phyloP scores from a whole-genome alignment of 108 stramenopile species.

The Thalassiosira profunda region DNA sequence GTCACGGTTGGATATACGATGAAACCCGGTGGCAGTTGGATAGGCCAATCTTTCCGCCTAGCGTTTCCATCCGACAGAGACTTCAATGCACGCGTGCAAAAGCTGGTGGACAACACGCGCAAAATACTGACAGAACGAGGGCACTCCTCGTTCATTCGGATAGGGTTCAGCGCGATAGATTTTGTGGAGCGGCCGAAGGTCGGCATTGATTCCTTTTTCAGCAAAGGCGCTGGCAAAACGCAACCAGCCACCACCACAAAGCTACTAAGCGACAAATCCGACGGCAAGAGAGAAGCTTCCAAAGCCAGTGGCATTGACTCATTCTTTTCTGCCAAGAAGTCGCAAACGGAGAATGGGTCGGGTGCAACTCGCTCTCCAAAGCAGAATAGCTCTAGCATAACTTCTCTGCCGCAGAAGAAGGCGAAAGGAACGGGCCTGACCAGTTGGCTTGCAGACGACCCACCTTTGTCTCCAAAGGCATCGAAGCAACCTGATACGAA shows the following conservation, averaged over 20 bases:
- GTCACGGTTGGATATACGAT: conserved; percentile 72
- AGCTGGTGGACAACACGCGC: conserved; percentile 31
- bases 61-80: conserved; percentile 52
- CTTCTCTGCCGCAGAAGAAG: not conserved
- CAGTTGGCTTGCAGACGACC: too few species aligned
- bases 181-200: conserved; percentile 44
- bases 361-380: not conserved
- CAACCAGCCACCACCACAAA: conserved; percentile 6
- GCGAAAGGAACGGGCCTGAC: not conserved
- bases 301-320: conserved; percentile 12
- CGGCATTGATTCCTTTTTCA: conserved; percentile 58
- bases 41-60: conserved; percentile 46
- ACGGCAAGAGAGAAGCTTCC: not conserved
- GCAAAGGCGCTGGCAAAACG: not conserved
- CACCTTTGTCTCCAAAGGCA: too few species aligned
- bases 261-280: not conserved
- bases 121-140: conserved; percentile 34
- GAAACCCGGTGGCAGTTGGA: conserved; percentile 40
- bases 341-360: not conserved
- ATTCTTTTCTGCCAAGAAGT: conserved; percentile 18
- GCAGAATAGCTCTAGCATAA: too few species aligned
- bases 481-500: not conserved
- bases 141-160: conserved; percentile 23
- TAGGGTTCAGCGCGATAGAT: conserved; percentile 53
- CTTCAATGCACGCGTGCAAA: conserved; percentile 28